phyloP scores from a whole-genome alignment of 331 rosid species.

The Ulmus americana region DNA sequence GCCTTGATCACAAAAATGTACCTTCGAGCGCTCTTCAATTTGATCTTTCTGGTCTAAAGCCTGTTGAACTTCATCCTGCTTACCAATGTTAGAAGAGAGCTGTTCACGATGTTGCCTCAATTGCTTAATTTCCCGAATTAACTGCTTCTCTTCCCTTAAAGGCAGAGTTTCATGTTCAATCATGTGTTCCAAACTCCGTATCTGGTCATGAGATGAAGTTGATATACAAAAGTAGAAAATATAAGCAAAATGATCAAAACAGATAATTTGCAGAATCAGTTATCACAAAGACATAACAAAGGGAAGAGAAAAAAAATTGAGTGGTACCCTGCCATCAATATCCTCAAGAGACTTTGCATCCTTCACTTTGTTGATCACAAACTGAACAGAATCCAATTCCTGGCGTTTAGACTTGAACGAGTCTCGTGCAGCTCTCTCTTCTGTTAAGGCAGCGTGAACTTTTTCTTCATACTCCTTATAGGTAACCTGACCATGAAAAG shows the following conservation, averaged over 20 bases:
- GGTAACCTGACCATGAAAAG: slow-evolving; percentile 43
- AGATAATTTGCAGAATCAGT: neutral
- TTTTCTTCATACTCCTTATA: slow-evolving; percentile 36
- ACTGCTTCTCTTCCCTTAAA: slow-evolving; percentile 69
- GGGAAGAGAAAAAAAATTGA: slow-evolving; percentile 12
- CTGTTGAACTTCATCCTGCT: slow-evolving; percentile 52
- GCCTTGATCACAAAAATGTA: slow-evolving; percentile 19
- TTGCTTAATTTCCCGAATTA: slow-evolving; percentile 68
- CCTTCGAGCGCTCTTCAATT: slow-evolving; percentile 59
- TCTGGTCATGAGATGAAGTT: slow-evolving; percentile 33
- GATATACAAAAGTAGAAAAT: neutral
- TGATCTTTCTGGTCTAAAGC: slow-evolving; percentile 47
- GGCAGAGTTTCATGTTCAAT: slow-evolving; percentile 76
- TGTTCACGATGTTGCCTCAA: slow-evolving; percentile 66
- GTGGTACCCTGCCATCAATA: slow-evolving; percentile 55
- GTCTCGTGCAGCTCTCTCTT: slow-evolving; percentile 53
- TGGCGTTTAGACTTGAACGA: slow-evolving; percentile 53
- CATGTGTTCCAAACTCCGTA: slow-evolving; percentile 61
- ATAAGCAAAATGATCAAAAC: slow-evolving; percentile 7
- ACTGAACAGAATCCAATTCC: slow-evolving; percentile 68
- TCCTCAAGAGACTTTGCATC: slow-evolving; percentile 61
- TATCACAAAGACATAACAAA: neutral
- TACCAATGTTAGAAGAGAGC: slow-evolving; percentile 45
- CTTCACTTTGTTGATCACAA: slow-evolving; percentile 51
- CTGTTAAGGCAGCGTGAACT: slow-evolving; percentile 47